Evolutionary conservation across 129 eudicot species (phyloP).

Genomic region (Centella asiatica): DNA sequence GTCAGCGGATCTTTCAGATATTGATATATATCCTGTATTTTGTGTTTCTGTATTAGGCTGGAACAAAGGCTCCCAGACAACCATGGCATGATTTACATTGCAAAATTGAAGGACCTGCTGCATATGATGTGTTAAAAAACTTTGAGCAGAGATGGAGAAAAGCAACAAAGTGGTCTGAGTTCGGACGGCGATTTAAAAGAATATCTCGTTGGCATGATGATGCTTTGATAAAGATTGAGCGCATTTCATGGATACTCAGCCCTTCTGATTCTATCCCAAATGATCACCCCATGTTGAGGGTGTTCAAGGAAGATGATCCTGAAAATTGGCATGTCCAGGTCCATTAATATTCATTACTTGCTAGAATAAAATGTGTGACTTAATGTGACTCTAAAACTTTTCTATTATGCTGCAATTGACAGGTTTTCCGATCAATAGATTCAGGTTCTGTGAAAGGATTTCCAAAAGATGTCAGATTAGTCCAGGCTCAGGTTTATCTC

Average conservation of each 20-base stretch:
- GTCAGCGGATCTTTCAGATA: not conserved
- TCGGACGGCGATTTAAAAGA: conserved; percentile 36
- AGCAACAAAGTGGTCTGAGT: conserved; percentile 46
- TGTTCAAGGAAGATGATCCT: conserved; percentile 42
- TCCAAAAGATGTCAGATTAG: conserved; percentile 41
- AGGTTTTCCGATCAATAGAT: conserved; percentile 72
- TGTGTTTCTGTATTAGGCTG: conserved; percentile 32
- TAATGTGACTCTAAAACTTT: conserved; percentile 4
- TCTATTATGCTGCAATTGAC: conserved; percentile 10
- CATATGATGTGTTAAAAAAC: conserved; percentile 67
- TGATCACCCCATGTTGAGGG: conserved; percentile 34
- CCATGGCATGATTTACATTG: conserved; percentile 83
- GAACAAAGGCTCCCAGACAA: conserved; percentile 50
- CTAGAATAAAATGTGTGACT: not conserved
- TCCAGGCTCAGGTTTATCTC: conserved; percentile 45
- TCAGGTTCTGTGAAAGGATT: conserved; percentile 72
- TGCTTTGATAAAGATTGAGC: conserved; percentile 41
- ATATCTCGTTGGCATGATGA: conserved; percentile 62
- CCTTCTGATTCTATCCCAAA: conserved; percentile 25
- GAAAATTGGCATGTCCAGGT: conserved; percentile 83
- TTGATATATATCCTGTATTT: conserved; percentile 1
- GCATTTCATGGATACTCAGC: conserved; percentile 53
- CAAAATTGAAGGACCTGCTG: conserved; percentile 76
- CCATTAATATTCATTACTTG: not conserved
- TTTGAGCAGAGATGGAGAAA: conserved; percentile 76